Evolutionary conservation across 768 basidiomycete species (phyloP), one percentile per base, ranked within the genome.

Genomic region (Tylopilus felleus): DNA sequence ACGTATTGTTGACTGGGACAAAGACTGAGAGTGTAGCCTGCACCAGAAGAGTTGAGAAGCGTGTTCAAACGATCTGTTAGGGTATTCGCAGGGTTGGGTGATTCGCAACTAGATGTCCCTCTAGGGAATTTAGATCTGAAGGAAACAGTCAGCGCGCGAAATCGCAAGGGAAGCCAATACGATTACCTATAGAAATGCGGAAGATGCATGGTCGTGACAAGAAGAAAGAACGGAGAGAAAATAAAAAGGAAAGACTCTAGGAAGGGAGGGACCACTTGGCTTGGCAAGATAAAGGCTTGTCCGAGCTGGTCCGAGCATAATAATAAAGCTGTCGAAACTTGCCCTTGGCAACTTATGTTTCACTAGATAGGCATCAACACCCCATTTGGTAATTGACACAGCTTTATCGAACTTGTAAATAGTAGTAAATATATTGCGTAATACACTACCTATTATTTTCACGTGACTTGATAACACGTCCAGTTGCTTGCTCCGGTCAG

Each of bases 1-100:
- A 78, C 54, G 64, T 94, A 93, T 45, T 78, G 71, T 49, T 77
- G 68, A 28, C 73, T 70, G 2, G 83, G 83, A 69, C 92, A 94
- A 4, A 94, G 76, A 14, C 71, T 74, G 6, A 94, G 77, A 7
- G 75, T 74, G 65, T 83, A 93, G 23, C 84, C 85, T 40, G 79
- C 65, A 13, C 88, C 86, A 19, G 84, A 83, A 5, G 82, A 79
- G 53, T 80, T 82, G 42, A 90, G 77, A 33, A 85, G 77, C 0
- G 66, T 72, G 65, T 90, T 88, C 53, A 90, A 67, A 19, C 86
- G 80, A 64, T 83, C 79, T 4, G 87, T 84, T 2, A 81, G 55
- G 19, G 85, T 81, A 31, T 83, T 81, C 39, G 80, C 70, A 7
- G 88, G 85, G 59, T 83, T 74, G 21, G 86, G 74, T n/a, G 72